Conservation (phyloP, 2,329 filamentous ascomycete genomes). For the Bisporella sp. region DNA sequence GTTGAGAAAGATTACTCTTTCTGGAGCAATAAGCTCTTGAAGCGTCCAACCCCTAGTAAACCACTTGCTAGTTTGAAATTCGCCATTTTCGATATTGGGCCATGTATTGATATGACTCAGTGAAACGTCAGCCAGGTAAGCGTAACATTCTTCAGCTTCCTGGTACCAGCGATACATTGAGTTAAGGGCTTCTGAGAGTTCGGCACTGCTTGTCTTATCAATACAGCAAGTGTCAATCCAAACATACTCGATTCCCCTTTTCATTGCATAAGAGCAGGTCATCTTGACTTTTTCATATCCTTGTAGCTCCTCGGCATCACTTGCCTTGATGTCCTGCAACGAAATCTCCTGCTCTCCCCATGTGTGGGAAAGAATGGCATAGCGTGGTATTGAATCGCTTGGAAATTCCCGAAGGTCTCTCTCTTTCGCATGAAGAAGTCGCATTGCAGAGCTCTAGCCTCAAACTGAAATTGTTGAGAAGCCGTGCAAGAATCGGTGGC, state of each 20-base stretch:
- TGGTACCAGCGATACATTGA: no score
- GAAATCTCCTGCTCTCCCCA: constrained; percentile 18
- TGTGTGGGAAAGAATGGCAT: constrained; percentile 17
- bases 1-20: background rate
- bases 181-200: no score
- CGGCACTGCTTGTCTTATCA: no score
- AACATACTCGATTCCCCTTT: background rate
- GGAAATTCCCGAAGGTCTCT: constrained; percentile 11
- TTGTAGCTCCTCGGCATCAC: background rate
- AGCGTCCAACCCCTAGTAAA: no score
- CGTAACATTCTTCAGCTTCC: background rate
- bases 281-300: background rate
- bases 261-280: background rate
- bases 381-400: constrained; percentile 14
- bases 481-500: no score
- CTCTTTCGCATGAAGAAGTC: constrained; percentile 3
- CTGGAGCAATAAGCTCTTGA: no score
- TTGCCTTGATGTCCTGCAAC: constrained; percentile 31
- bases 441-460: background rate
- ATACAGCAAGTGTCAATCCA: background rate
- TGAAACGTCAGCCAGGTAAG: background rate
- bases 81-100: no score
- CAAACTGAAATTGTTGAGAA: no score
- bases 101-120: no score
- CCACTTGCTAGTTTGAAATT: no score